A percentile compares a stretch with the other conserved stretches of the same genome.
These are phyloP conservation scores for Chrysoporthe cubensis DNA, from an alignment of 2,329 filamentous ascomycete species.

Conservation along the genomic window DNA sequence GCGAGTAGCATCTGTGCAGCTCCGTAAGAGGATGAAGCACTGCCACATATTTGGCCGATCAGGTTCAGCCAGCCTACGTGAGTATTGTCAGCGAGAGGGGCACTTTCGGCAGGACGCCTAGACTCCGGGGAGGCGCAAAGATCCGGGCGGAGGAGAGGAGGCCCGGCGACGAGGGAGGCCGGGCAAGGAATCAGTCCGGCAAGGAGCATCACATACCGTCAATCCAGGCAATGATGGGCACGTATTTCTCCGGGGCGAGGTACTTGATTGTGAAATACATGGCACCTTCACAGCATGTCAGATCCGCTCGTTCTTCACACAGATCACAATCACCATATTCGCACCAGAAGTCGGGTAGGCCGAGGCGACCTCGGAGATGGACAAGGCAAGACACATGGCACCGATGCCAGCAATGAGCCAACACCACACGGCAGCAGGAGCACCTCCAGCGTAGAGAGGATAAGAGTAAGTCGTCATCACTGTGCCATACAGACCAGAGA, in stretches of 20 bases:
- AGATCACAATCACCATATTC: constrained; percentile 30
- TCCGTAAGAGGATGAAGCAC: constrained; percentile 59
- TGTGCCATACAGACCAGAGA: constrained; percentile 59
- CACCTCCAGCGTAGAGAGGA: constrained; percentile 56
- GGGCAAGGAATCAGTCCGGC: background rate
- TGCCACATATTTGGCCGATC: constrained; percentile 54
- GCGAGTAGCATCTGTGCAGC: constrained; percentile 57
- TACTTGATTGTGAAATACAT: constrained; percentile 61
- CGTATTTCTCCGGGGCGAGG: constrained; percentile 51
- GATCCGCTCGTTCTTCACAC: constrained; percentile 1
- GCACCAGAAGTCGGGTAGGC: constrained; percentile 61
- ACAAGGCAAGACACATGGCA: constrained; percentile 58
- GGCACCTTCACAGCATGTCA: constrained; percentile 36
- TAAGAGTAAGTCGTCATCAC: constrained; percentile 60
- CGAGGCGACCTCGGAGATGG: constrained; percentile 60
- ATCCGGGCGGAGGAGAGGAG: background rate
- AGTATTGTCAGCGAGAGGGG: constrained; percentile 8
- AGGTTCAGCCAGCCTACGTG: constrained; percentile 50
- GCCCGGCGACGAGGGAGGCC: background rate
- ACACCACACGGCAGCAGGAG: constrained; percentile 59
- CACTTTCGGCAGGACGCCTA: background rate
- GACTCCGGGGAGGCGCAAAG: background rate
- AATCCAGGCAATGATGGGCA: constrained; percentile 55
- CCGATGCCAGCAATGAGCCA: constrained; percentile 61
- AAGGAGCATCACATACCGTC: constrained; percentile 33